A percentile compares a stretch with the other conserved stretches of the same genome.
These are phyloP conservation scores for Fusarium bulbicola DNA, from an alignment of 2,329 filamentous ascomycete species.

Conservation along the genomic window DNA sequence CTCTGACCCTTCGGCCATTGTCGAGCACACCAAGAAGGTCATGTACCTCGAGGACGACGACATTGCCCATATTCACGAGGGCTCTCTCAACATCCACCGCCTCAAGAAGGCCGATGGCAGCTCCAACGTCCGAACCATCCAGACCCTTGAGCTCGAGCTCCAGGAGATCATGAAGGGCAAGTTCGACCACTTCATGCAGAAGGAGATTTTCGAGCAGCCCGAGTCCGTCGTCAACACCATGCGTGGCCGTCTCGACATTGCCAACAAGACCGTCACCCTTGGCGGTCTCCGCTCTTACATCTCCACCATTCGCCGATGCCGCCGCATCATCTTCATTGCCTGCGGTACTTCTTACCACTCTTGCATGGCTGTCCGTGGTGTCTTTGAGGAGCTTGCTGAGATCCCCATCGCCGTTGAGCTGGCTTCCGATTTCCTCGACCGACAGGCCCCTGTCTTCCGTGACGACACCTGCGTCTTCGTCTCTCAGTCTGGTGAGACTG, in stretches of 20 bases:
- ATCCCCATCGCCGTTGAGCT: constrained; percentile 97
- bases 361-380: constrained; percentile 98
- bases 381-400: constrained; percentile 97
- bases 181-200: constrained; percentile 99
- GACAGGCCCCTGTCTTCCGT: constrained; percentile 97
- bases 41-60: constrained; percentile 99
- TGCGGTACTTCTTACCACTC: constrained; percentile 99
- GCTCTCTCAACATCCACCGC: constrained; percentile 98
- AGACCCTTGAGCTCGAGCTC: constrained; percentile 97
- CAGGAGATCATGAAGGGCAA: constrained; percentile 99
- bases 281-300: constrained; percentile 97
- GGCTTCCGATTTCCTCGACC: constrained; percentile 97
- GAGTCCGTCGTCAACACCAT: constrained; percentile 99
- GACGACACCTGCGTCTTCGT: constrained; percentile 99
- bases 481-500: constrained; percentile 98
- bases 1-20: constrained; percentile 96
- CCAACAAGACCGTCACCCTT: constrained; percentile 94
- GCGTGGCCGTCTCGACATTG: constrained; percentile 95
- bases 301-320: constrained; percentile 93
- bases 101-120: constrained; percentile 96
- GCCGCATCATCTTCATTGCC: constrained; percentile 98
- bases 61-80: constrained; percentile 99
- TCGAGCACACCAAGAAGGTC: constrained; percentile 99
- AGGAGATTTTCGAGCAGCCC: constrained; percentile 99
- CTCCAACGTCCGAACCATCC: constrained; percentile 96